A percentile compares a stretch with the other conserved stretches of the same genome.
These are phyloP conservation scores for Medakamo hakoo DNA, from an alignment of 139 green algal species.

Conservation along the genomic window DNA sequence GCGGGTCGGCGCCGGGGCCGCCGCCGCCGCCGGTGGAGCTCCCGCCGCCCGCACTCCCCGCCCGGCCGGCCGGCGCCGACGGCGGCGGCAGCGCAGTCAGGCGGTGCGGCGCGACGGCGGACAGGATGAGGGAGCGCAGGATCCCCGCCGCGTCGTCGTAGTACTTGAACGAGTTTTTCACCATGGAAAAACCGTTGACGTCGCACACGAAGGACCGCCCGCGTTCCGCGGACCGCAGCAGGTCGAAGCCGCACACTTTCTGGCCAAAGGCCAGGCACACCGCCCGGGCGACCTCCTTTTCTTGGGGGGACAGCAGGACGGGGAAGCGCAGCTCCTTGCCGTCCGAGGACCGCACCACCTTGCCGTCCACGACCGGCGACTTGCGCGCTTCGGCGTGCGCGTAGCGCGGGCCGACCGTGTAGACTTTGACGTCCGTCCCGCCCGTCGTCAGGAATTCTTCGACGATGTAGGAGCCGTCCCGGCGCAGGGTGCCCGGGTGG, in stretches of 20 bases:
- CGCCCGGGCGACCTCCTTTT: slow-evolving; percentile 87
- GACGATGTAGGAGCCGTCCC: slow-evolving; percentile 90
- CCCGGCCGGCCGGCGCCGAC: slow-evolving; percentile 3
- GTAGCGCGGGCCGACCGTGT: slow-evolving; percentile 82
- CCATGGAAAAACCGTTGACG: slow-evolving; percentile 97
- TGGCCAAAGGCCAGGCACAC: slow-evolving; percentile 92
- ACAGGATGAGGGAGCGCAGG: slow-evolving; percentile 52
- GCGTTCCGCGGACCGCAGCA: slow-evolving; percentile 65
- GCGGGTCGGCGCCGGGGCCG: no score
- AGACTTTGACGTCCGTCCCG: slow-evolving; percentile 97
- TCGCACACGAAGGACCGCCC: slow-evolving; percentile 88
- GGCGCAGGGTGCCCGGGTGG: slow-evolving; percentile 55
- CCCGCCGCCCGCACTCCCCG: slow-evolving; percentile 2
- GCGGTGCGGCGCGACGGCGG: slow-evolving; percentile 51
- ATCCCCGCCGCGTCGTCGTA: slow-evolving; percentile 78
- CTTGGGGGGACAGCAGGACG: slow-evolving; percentile 71
- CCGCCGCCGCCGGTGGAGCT: no score
- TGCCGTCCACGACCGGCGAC: slow-evolving; percentile 90
- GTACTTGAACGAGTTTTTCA: slow-evolving; percentile 97
- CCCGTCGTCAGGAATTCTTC: slow-evolving; percentile 92
- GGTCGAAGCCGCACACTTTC: slow-evolving; percentile 87
- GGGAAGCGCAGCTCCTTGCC: slow-evolving; percentile 85
- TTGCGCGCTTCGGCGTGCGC: slow-evolving; percentile 93
- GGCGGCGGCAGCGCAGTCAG: slow-evolving; percentile 26
- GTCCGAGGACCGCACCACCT: slow-evolving; percentile 62